Base-by-base conservation (phyloP, 1,139 yeast species). In the Magnusiomyces magnusii region DNA sequence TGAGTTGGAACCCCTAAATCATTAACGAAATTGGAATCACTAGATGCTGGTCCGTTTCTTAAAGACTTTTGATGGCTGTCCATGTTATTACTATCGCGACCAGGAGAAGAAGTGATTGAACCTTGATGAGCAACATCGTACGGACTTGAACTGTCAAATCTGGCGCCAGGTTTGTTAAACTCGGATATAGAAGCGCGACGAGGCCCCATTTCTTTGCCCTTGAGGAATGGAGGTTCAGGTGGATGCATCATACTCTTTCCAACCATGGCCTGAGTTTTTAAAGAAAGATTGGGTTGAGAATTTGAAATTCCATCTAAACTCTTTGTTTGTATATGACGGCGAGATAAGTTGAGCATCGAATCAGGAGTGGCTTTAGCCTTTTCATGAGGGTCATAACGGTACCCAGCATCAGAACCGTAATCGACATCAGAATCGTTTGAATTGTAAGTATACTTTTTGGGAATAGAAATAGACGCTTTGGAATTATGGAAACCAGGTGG, bases 361-460 rank as follows among this genome's bases (percentile, higher is more conserved):
- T 58, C 61, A n/a, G 59, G 59, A 10, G 61, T 56, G 9, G 31
- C 61, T 54, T 57, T 53, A 10, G 57, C 52, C n/a, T 53, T 44
- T 25, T 42, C 57, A 34, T 50, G 39, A 39, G 53, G 49, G 24
- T 54, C 58, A 31, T 54, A 54, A 15, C 57, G 44, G 49, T 58
- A 58, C 24, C 53, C 56, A 42, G 51, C 28, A 28, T 55, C 58
- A 21, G 50, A 36, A 27, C 57, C 57, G 21, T 44, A 44, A n/a
- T 44, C 49, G 17, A 44, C 17, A 31, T 53, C 57, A 42, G 51
- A 54, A 17, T 53, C 56, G 24, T 54, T 53, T 47, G 56, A 9
- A 51, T 47, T 24, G 55, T 59, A 21, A 41, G 55, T 34, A 51
- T 56, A 28, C 39, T 34, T 34, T 51, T 58, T 31, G 39, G 61